These are phyloP conservation scores for Solanum virginianum DNA, from an alignment of 257 asterid genomes.

Conservation along the genomic window DNA sequence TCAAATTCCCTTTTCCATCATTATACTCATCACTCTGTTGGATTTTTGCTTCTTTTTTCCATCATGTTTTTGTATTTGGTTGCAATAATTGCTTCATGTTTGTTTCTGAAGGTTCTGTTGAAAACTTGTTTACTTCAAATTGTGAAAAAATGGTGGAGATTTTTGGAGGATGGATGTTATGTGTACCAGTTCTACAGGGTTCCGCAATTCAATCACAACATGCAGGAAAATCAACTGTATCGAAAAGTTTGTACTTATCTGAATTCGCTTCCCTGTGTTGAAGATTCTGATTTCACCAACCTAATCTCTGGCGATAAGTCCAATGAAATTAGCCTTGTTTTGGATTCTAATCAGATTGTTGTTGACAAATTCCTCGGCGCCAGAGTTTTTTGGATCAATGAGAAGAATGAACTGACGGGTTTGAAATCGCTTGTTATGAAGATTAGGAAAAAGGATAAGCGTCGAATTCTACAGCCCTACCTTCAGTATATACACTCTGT, in stretches of 20 bases:
- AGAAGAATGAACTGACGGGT: slow-evolving; percentile 15
- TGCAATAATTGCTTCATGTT: slow-evolving; percentile 7
- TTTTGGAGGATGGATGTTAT: slow-evolving; percentile 42
- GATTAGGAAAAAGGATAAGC: slow-evolving; percentile 58
- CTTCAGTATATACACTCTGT: slow-evolving; percentile 54
- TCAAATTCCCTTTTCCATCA: not conserved
- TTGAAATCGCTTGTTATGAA: slow-evolving; percentile 38
- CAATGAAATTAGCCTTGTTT: slow-evolving; percentile 51
- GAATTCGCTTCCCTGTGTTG: slow-evolving; percentile 59
- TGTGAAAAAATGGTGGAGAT: slow-evolving; percentile 32
- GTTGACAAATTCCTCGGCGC: slow-evolving; percentile 65
- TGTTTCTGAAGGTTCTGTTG: slow-evolving; percentile 25
- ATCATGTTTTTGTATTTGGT: slow-evolving; percentile 36
- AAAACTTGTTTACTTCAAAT: slow-evolving; percentile 33
- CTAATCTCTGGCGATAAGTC: slow-evolving; percentile 56
- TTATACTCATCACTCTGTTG: not conserved
- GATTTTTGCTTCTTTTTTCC: not conserved
- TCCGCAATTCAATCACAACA: slow-evolving; percentile 73
- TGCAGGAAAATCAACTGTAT: slow-evolving; percentile 82
- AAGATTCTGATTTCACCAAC: slow-evolving; percentile 76
- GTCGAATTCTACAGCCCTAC: slow-evolving; percentile 55
- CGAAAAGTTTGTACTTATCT: slow-evolving; percentile 53
- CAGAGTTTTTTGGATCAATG: slow-evolving; percentile 51
- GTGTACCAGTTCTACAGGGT: slow-evolving; percentile 76
- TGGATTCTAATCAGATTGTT: slow-evolving; percentile 48